phyloP scores from a whole-genome alignment of 352 stramenopile genomes.

The Phytophthora colocasiae region DNA sequence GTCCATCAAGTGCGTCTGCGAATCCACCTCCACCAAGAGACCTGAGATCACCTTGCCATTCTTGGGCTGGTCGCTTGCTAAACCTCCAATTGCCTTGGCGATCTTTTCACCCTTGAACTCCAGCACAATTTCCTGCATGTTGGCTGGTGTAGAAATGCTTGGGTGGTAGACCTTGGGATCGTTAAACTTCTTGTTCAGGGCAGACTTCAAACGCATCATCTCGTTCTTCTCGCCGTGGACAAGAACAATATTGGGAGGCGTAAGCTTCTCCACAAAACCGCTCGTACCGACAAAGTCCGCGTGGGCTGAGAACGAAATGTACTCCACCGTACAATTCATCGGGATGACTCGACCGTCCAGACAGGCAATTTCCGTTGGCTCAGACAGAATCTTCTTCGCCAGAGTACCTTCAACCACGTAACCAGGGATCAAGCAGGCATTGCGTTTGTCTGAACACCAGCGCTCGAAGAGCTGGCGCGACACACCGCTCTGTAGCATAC shows the following conservation, averaged over 20 bases:
- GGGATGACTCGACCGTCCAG: conserved; percentile 94
- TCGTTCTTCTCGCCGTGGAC: conserved; percentile 98
- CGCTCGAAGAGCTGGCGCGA: conserved; percentile 97
- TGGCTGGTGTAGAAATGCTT: conserved; percentile 84
- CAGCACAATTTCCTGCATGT: conserved; percentile 89
- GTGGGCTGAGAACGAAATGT: conserved; percentile 98
- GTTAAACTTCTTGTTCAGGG: conserved; percentile 92
- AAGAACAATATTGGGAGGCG: conserved; percentile 94
- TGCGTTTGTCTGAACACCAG: conserved; percentile 98
- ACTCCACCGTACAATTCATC: conserved; percentile 96
- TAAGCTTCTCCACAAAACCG: conserved; percentile 95
- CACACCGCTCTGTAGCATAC: conserved; percentile 99
- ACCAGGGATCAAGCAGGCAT: conserved; percentile 98
- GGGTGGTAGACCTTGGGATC: conserved; percentile 86
- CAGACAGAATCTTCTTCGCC: conserved; percentile 97
- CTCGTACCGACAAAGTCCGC: conserved; percentile 97
- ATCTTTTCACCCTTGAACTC: conserved; percentile 92
- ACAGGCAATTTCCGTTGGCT: conserved; percentile 96
- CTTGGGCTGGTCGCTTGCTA: conserved; percentile 78
- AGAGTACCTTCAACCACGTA: conserved; percentile 99
- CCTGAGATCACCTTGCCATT: conserved; percentile 82
- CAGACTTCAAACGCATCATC: conserved; percentile 96
- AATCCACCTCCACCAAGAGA: conserved; percentile 88
- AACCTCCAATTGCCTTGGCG: conserved; percentile 83
- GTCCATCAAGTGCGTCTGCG: conserved; percentile 85